Evolutionary conservation across 2,329 filamentous ascomycete species (phyloP).

Genomic region (Pseudonectria foliicola): DNA sequence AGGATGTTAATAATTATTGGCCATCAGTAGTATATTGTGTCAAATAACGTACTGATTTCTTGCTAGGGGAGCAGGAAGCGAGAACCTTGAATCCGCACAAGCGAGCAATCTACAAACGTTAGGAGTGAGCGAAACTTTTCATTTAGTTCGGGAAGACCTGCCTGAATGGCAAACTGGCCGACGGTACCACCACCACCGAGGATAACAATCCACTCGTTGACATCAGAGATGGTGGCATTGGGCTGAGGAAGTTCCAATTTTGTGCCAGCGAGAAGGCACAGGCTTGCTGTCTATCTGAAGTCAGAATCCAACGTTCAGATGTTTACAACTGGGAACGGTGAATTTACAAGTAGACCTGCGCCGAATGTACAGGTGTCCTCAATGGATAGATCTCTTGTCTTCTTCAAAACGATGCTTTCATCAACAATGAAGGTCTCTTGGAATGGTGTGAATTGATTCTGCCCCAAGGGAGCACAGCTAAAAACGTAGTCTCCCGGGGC

Average conservation of each 20-base stretch:
- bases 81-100: conserved; percentile 31
- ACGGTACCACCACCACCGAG: conserved; percentile 29
- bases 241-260: conserved; percentile 17
- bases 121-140: background rate
- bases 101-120: conserved; percentile 22
- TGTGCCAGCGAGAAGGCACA: conserved; percentile 25
- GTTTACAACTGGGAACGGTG: background rate
- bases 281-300: conserved; percentile 23
- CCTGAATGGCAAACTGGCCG: conserved; percentile 28
- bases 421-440: conserved; percentile 32
- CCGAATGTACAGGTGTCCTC: conserved; percentile 29
- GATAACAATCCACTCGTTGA: conserved; percentile 30
- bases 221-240: conserved; percentile 6
- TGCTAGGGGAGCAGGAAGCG: conserved; percentile 27
- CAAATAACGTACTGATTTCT: conserved; percentile 13
- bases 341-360: conserved; percentile 27
- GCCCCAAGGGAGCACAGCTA: conserved; percentile 28
- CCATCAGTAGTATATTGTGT: background rate
- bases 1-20: background rate
- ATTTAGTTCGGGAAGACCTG: background rate
- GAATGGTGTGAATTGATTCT: conserved; percentile 27
- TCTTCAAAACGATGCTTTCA: conserved; percentile 28
- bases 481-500: conserved; percentile 28
- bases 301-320: background rate
- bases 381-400: conserved; percentile 15